A percentile compares a stretch with the other conserved stretches of the same genome.
phyloP scores from a whole-genome alignment of 345 rosid genomes.

The Ceriops tagal region DNA sequence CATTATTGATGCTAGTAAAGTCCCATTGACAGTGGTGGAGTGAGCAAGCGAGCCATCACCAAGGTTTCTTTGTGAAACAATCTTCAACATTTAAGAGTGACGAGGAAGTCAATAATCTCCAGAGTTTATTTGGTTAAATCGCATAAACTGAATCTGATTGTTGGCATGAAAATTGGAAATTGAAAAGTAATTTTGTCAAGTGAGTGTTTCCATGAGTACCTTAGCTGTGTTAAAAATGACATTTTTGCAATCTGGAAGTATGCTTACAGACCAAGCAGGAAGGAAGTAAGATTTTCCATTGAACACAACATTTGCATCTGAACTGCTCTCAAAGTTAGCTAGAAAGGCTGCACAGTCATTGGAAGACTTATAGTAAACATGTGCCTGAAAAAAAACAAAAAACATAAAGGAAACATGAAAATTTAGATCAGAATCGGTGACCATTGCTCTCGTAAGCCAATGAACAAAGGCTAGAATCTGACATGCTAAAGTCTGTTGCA shows the following conservation, averaged over 20 bases:
- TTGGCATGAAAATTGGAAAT: not conserved
- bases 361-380: constrained; percentile 50
- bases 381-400: constrained; percentile 37
- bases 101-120: not conserved
- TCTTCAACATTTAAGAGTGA: constrained; percentile 30
- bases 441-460: not conserved
- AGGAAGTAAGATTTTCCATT: constrained; percentile 47
- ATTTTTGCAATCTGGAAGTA: constrained; percentile 61
- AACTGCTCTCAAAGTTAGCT: constrained; percentile 43
- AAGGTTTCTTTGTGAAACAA: constrained; percentile 47
- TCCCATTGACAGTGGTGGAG: constrained; percentile 17
- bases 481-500: too few species aligned
- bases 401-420: not conserved
- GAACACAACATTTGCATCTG: constrained; percentile 47
- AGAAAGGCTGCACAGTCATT: constrained; percentile 58
- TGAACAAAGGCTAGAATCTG: not conserved
- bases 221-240: constrained; percentile 57
- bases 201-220: constrained; percentile 26
- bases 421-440: too few species aligned
- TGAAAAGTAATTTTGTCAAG: not conserved
- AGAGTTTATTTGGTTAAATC: too few species aligned
- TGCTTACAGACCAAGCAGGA: constrained; percentile 77
- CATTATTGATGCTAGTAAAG: constrained; percentile 20
- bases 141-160: too few species aligned
- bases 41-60: constrained; percentile 31